phyloP scores from a whole-genome alignment of 805 yeast genomes.

The Yarrowia sp. region DNA sequence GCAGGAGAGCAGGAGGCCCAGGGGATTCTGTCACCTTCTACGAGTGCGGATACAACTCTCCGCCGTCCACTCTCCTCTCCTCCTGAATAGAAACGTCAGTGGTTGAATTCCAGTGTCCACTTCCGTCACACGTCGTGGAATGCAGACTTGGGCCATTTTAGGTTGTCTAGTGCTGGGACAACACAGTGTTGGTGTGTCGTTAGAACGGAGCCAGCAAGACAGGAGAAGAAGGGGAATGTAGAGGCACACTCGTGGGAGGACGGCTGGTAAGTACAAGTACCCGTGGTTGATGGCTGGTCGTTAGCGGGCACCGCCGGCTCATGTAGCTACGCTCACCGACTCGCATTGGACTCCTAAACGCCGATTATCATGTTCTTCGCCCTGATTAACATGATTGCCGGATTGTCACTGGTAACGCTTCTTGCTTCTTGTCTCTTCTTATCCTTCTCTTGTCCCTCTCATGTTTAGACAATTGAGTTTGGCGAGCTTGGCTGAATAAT shows the following conservation, averaged over 20 bases:
- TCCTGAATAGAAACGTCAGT: too few species aligned
- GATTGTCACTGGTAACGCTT: too few species aligned
- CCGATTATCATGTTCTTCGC: neutral
- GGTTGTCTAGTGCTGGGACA: constrained; percentile 9
- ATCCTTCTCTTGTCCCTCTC: neutral
- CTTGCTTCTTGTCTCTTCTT: too few species aligned
- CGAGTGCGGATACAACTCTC: too few species aligned
- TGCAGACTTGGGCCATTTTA: constrained; percentile 7
- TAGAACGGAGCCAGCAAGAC: constrained; percentile 14
- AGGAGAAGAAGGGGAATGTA: constrained; percentile 23
- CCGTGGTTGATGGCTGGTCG: too few species aligned
- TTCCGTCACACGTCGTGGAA: constrained; percentile 16
- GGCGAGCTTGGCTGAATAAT: neutral
- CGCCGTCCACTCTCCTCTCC: too few species aligned
- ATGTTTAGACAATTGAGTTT: neutral
- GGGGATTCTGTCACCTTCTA: too few species aligned
- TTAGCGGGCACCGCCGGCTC: too few species aligned
- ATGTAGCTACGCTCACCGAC: too few species aligned
- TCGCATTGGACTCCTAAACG: too few species aligned
- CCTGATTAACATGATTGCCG: constrained; percentile 3
- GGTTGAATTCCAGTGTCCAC: neutral
- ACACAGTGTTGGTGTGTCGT: constrained; percentile 1
- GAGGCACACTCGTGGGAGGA: neutral
- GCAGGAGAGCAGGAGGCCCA: too few species aligned
- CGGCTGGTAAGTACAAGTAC: too few species aligned